A percentile compares a stretch with the other conserved stretches of the same genome.
phyloP scores from a whole-genome alignment of 2,329 filamentous ascomycete genomes.

The Hymenoscyphus repandus region DNA sequence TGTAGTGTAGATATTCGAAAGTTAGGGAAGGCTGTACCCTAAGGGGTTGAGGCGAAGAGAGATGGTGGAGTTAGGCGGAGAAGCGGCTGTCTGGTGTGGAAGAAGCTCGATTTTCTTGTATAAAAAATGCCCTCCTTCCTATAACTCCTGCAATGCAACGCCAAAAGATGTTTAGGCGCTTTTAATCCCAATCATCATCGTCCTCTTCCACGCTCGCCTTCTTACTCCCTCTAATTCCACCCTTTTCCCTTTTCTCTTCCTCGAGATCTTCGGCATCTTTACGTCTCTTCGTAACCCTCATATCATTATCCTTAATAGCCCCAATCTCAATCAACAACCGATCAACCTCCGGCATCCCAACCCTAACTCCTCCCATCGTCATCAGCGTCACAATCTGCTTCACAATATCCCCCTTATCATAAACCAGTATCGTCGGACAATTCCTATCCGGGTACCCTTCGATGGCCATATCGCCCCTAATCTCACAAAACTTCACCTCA shows the following conservation, averaged over 20 bases:
- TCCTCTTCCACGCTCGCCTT: slow-evolving; percentile 31
- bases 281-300: slow-evolving; percentile 51
- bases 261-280: slow-evolving; percentile 28
- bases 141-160: neutral
- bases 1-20: neutral
- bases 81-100: too few species aligned
- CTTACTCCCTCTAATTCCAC: slow-evolving; percentile 25
- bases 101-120: neutral
- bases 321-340: slow-evolving; percentile 76
- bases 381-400: slow-evolving; percentile 87
- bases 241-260: slow-evolving; percentile 27
- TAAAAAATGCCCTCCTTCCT: neutral
- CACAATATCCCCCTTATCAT: slow-evolving; percentile 87
- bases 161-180: neutral
- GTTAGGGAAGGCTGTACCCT: too few species aligned
- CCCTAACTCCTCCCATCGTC: slow-evolving; percentile 68
- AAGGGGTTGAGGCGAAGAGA: too few species aligned
- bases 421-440: slow-evolving; percentile 88
- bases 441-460: slow-evolving; percentile 95
- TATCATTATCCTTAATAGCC: slow-evolving; percentile 72
- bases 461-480: slow-evolving; percentile 85
- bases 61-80: too few species aligned
- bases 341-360: slow-evolving; percentile 71
- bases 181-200: slow-evolving; percentile 51
- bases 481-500: slow-evolving; percentile 97